Conservation (phyloP, 2,329 filamentous ascomycete genomes). For the Aspergillus arachidicola region DNA sequence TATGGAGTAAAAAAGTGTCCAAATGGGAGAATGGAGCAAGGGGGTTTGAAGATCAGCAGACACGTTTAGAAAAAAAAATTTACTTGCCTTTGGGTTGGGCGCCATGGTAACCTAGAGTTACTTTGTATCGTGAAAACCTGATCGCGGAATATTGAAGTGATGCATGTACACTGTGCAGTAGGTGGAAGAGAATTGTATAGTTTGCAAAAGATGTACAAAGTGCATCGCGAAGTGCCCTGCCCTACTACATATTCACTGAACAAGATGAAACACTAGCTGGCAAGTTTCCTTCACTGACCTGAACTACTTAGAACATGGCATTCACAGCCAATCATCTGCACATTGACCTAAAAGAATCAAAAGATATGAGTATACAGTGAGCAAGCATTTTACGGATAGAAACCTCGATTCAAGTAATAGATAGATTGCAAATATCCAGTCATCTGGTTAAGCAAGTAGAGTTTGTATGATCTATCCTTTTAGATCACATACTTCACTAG, state of each 20-base stretch:
- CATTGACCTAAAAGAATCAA: background rate
- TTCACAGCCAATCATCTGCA: background rate
- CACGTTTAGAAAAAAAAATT: no score
- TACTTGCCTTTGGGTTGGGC: background rate
- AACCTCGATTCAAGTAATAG: conserved; percentile 12
- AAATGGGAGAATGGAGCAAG: background rate
- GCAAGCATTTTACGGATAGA: background rate
- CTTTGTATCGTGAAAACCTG: background rate
- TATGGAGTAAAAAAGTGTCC: background rate
- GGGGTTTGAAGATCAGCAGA: background rate
- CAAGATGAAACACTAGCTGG: background rate
- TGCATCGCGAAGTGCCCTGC: background rate
- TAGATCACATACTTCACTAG: conserved; percentile 16
- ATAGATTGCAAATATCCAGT: conserved; percentile 24
- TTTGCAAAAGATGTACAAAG: background rate
- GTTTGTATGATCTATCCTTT: background rate
- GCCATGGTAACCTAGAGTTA: conserved; percentile 2
- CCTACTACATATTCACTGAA: background rate
- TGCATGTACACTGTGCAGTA: background rate
- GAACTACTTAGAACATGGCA: background rate
- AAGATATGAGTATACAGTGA: background rate
- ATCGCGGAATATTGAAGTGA: background rate
- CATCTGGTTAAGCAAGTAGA: conserved; percentile 14
- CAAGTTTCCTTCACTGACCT: background rate
- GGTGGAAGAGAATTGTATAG: background rate